Percentiles rank a stretch among this genome's conserved stretches.
Evolutionary conservation across 2,329 filamentous ascomycete species (phyloP).

Genomic region (Clarireedia homoeocarpa): DNA sequence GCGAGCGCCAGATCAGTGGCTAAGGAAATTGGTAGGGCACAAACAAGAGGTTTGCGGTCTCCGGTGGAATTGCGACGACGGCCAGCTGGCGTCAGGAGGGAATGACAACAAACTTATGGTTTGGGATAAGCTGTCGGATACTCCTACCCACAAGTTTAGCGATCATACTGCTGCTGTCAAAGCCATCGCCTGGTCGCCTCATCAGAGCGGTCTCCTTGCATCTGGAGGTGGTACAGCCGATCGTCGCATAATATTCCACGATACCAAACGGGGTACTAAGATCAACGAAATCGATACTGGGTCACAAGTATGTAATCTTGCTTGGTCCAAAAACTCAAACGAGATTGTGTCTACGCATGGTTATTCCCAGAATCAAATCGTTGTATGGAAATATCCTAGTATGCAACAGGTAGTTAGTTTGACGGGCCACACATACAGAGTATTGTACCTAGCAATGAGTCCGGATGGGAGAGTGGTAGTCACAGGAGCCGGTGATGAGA

Average conservation of each 20-base stretch:
- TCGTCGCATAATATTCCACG: constrained; percentile 95
- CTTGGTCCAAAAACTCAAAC: constrained; percentile 96
- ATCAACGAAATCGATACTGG: constrained; percentile 92
- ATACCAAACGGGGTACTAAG: constrained; percentile 74
- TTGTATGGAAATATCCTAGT: constrained; percentile 97
- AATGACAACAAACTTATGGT: constrained; percentile 99
- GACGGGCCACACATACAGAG: constrained; percentile 93
- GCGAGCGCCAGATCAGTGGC: constrained; percentile 81
- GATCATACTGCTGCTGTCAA: constrained; percentile 96
- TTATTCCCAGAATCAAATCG: constrained; percentile 96
- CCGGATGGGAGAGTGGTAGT: constrained; percentile 91
- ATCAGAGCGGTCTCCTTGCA: constrained; percentile 88
- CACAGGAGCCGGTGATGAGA: constrained; percentile 94
- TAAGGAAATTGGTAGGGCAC: constrained; percentile 81
- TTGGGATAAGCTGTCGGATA: constrained; percentile 93
- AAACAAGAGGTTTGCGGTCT: constrained; percentile 97
- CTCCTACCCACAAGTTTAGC: constrained; percentile 86
- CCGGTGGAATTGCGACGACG: constrained; percentile 94
- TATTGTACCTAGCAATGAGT: constrained; percentile 94
- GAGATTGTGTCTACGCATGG: constrained; percentile 96
- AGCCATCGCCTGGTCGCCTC: constrained; percentile 95
- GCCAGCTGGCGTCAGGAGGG: constrained; percentile 87
- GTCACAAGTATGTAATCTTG: constrained; percentile 96
- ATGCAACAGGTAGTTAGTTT: constrained; percentile 96
- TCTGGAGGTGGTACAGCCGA: constrained; percentile 95